Base-by-base conservation (phyloP, 2,329 filamentous ascomycete species). In the Fusarium chaquense region DNA sequence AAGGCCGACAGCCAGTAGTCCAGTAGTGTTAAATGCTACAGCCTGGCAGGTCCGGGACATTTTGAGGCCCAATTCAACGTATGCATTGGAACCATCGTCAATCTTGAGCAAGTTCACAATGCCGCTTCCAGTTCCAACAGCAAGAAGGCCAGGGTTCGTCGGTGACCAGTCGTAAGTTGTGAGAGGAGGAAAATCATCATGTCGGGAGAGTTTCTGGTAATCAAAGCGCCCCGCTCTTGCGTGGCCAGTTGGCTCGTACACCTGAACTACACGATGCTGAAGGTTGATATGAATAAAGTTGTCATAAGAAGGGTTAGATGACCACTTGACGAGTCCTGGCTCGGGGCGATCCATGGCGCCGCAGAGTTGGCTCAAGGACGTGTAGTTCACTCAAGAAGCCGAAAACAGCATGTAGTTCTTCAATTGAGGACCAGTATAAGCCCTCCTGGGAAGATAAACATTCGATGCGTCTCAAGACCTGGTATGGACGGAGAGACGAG, bases 11-110 rank as follows among this genome's bases (percentile, higher is more conserved):
- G 93, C 93, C 53, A 97, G 82, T 58, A 92, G 84, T 20, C 91
- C 90, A 7, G 84, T 85, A 5, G 87, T 89, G 75, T 90, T 95
- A 80, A 96, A 94, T 5, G 92, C 90, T 41, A 96, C 91, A 1
- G 92, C 91, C 74, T 95, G 93, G 73, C 92, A 95, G 44, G 91
- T 91, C 45, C 93, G 87, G 56, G 91, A 88, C 77, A 93, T 89
- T 77, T 92, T 93, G 47, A 94, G 86, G 22, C 88, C 87, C 64
- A 94, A 88, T 51, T 91, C 88, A 50, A 88, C 76, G 69, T 87
- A 87, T 35, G 85, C 87, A 74, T 87, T 93, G 54, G 85, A 90
- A 69, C 88, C 87, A 71, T 92, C 89, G 74, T 93, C 89, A 49
- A 96, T 86, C 65, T 90, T 87, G 58, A 96, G 81, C 22, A 97